These are phyloP conservation scores for Logfia minima DNA, from an alignment of 129 eudicot species.

Conservation along the genomic window DNA sequence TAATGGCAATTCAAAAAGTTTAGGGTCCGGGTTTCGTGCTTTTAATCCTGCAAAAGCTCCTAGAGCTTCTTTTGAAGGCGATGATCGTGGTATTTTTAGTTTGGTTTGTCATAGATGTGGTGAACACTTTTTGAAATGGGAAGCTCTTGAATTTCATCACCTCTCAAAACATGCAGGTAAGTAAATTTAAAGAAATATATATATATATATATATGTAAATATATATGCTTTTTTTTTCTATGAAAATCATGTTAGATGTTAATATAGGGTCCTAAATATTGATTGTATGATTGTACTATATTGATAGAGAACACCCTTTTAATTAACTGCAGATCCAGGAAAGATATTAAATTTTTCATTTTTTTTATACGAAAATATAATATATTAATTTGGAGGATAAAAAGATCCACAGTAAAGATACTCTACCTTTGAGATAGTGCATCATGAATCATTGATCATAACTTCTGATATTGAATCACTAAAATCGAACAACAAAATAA, in stretches of 20 bases:
- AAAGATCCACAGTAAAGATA: too few relatives aligned
- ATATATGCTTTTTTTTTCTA: background rate
- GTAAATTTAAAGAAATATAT: background rate
- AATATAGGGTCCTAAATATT: background rate
- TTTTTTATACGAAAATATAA: too few relatives aligned
- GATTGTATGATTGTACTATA: background rate
- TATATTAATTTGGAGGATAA: too few relatives aligned
- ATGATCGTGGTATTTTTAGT: conserved; percentile 36
- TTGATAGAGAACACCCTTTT: background rate
- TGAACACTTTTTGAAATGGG: conserved; percentile 71
- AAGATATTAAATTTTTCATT: too few relatives aligned
- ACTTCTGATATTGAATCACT: background rate
- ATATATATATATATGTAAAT: background rate
- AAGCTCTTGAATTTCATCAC: conserved; percentile 77
- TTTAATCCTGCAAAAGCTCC: conserved; percentile 29
- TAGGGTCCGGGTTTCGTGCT: conserved; percentile 43
- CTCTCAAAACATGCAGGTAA: conserved; percentile 92
- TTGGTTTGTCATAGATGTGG: conserved; percentile 75
- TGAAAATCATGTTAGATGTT: background rate
- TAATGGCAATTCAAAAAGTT: conserved; percentile 31
- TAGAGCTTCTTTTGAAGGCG: conserved; percentile 51
- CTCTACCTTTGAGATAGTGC: background rate
- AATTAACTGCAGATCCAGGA: background rate
- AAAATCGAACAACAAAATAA: background rate
- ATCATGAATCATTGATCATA: background rate